Percentiles rank a stretch among this genome's conserved stretches.
Evolutionary conservation across 169 alveolate species (phyloP).

Genomic region (Plasmodium gonderi): DNA sequence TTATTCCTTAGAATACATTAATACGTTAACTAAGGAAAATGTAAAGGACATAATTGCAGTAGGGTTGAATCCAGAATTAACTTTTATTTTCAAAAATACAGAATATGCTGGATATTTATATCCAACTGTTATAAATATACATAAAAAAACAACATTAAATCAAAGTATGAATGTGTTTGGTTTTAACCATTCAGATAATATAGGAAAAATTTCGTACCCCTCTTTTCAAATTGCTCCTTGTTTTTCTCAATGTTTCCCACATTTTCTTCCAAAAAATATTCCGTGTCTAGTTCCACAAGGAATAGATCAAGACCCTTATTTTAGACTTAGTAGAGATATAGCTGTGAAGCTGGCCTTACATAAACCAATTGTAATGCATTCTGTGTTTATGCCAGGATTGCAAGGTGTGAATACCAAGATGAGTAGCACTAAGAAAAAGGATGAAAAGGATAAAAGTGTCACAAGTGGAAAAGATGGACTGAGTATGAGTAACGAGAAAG

Average conservation of each 20-base stretch:
- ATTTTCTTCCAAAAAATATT: slow-evolving; percentile 91
- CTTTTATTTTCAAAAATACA: slow-evolving; percentile 96
- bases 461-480: not conserved
- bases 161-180: slow-evolving; percentile 95
- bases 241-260: slow-evolving; percentile 95
- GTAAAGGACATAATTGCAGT: slow-evolving; percentile 99
- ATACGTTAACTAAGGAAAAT: slow-evolving; percentile 93
- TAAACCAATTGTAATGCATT: slow-evolving; percentile 95
- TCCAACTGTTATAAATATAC: slow-evolving; percentile 93
- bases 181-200: slow-evolving; percentile 92
- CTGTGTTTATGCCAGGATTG: slow-evolving; percentile 98
- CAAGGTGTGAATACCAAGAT: slow-evolving; percentile 95
- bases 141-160: slow-evolving; percentile 95
- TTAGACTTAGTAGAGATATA: slow-evolving; percentile 98
- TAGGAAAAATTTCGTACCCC: slow-evolving; percentile 97
- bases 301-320: slow-evolving; percentile 99
- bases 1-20: slow-evolving; percentile 89
- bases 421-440: slow-evolving; percentile 88
- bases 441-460: not conserved
- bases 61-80: slow-evolving; percentile 98
- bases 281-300: slow-evolving; percentile 97
- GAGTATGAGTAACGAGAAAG: slow-evolving; percentile 78
- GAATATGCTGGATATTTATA: slow-evolving; percentile 91
- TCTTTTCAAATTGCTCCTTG: slow-evolving; percentile 98
- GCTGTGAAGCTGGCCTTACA: slow-evolving; percentile 95